Percentiles rank a stretch among this genome's conserved stretches.
phyloP scores from a whole-genome alignment of 805 yeast genomes.

The fission yeast (Schizosaccharomyces pombe) region DNA sequence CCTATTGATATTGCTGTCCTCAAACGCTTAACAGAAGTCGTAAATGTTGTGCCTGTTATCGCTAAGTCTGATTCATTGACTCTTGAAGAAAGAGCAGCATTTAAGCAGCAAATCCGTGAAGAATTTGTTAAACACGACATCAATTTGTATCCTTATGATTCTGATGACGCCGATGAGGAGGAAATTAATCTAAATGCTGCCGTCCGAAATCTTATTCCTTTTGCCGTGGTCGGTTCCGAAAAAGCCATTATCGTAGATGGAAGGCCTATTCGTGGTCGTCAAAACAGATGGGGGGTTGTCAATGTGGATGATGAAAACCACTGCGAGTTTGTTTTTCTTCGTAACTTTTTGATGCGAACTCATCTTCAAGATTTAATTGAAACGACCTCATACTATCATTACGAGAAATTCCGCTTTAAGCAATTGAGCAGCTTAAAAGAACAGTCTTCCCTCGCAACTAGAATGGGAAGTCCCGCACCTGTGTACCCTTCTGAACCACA shows the following conservation, averaged over 20 bases:
- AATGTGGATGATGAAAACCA: constrained; percentile 85
- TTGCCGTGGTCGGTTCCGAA: constrained; percentile 86
- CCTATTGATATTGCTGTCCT: constrained; percentile 64
- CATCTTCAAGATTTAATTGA: constrained; percentile 91
- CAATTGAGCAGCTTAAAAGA: constrained; percentile 87
- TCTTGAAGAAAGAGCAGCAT: constrained; percentile 52
- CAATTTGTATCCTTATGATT: constrained; percentile 48
- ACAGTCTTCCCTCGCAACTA: background rate
- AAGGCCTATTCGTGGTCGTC: constrained; percentile 64
- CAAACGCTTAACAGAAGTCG: constrained; percentile 64
- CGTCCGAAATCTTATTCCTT: constrained; percentile 34
- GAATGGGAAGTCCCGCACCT: background rate
- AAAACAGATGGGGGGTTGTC: constrained; percentile 81
- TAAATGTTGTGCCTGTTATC: constrained; percentile 84
- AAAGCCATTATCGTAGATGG: constrained; percentile 46
- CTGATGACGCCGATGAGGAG: constrained; percentile 29
- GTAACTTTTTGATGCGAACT: constrained; percentile 85
- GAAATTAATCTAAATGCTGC: constrained; percentile 25
- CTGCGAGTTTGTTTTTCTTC: constrained; percentile 82
- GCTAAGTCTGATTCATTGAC: constrained; percentile 86
- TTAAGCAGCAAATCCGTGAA: constrained; percentile 27
- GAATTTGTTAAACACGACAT: constrained; percentile 55
- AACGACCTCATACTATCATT: constrained; percentile 66
- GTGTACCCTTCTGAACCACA: background rate
- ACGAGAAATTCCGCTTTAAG: constrained; percentile 79